Percentiles rank a stretch among this genome's conserved stretches.
phyloP scores from a whole-genome alignment of 2,329 filamentous ascomycete species.

The Epichloe hybrida region DNA sequence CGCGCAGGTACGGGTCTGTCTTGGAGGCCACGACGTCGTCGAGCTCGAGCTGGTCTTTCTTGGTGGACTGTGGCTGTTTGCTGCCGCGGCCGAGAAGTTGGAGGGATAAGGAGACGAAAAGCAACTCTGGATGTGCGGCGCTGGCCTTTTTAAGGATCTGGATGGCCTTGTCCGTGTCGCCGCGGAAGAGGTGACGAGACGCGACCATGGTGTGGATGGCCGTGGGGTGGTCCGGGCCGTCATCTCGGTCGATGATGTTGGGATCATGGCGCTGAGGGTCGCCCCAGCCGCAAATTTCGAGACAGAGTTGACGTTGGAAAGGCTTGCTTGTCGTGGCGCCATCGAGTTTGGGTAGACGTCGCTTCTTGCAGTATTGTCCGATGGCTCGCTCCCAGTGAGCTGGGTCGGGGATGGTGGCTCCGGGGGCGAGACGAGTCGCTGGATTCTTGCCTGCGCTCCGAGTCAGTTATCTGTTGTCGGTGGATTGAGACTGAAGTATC shows the following conservation, averaged over 20 bases:
- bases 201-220: constrained; percentile 58
- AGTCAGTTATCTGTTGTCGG: constrained; percentile 6
- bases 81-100: constrained; percentile 45
- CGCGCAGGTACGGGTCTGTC: constrained; percentile 66
- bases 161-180: constrained; percentile 54
- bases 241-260: constrained; percentile 28
- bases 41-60: constrained; percentile 40
- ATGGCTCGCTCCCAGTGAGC: constrained; percentile 49
- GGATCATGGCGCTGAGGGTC: constrained; percentile 34
- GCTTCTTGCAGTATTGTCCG: constrained; percentile 48
- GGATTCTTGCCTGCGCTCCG: constrained; percentile 30
- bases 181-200: constrained; percentile 62
- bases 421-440: constrained; percentile 32
- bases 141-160: constrained; percentile 57
- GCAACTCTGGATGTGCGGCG: constrained; percentile 45
- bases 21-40: constrained; percentile 47
- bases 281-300: constrained; percentile 65
- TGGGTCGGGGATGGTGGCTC: constrained; percentile 31
- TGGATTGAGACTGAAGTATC: not conserved
- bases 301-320: constrained; percentile 59
- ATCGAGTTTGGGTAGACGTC: constrained; percentile 47
- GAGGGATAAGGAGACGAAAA: constrained; percentile 55
- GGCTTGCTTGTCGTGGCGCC: constrained; percentile 51
- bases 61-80: constrained; percentile 17
- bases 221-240: constrained; percentile 34